Evolutionary conservation across 2,329 filamentous ascomycete genomes (phyloP).

Genomic region (Colletotrichum plurivorum): DNA sequence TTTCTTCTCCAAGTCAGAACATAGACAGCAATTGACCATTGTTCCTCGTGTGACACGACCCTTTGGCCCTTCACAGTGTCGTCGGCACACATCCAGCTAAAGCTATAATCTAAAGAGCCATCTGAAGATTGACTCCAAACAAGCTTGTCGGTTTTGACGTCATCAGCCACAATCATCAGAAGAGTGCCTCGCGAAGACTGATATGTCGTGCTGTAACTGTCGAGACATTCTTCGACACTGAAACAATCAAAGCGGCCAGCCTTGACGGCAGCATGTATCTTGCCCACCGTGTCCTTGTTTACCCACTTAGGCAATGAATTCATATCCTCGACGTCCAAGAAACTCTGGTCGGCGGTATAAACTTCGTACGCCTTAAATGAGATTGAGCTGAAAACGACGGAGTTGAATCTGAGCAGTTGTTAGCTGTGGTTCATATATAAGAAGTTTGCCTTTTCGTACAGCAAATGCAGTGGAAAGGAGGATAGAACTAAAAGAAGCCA

Average conservation of each 20-base stretch:
- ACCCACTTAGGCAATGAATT: not conserved
- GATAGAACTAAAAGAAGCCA: not conserved
- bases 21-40: too few relatives aligned
- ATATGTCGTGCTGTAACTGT: not conserved
- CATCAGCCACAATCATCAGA: not conserved
- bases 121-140: too few relatives aligned
- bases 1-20: too few relatives aligned
- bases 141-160: too few relatives aligned
- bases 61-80: too few relatives aligned
- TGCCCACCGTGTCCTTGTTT: not conserved
- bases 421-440: not conserved
- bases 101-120: too few relatives aligned
- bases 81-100: not conserved
- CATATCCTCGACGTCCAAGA: too few relatives aligned
- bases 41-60: too few relatives aligned
- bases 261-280: not conserved
- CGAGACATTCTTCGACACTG: not conserved
- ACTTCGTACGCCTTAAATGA: not conserved
- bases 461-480: conserved; percentile 7
- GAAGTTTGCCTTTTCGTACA: not conserved
- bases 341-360: too few relatives aligned
- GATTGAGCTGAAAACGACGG: not conserved
- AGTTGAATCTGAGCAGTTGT: not conserved
- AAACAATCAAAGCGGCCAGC: not conserved
- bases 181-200: not conserved